Evolutionary conservation across 2,329 filamentous ascomycete genomes (phyloP).

Genomic region (Thelonectria rubi): DNA sequence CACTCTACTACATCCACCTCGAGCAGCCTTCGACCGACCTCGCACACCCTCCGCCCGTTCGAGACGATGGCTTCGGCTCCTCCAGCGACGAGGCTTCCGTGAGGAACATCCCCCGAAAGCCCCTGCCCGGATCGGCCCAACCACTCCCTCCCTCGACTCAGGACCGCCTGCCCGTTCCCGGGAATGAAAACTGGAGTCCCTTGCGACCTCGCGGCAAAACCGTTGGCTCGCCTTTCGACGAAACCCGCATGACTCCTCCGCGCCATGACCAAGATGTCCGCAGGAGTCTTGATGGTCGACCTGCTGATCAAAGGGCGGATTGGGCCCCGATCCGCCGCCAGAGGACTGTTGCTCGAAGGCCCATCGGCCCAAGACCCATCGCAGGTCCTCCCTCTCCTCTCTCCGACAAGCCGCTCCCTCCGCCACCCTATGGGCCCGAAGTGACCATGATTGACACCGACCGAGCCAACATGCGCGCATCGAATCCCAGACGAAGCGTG

Average conservation of each 20-base stretch:
- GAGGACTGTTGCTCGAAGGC: slow-evolving; percentile 37
- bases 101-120: slow-evolving; percentile 62
- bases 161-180: slow-evolving; percentile 33
- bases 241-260: slow-evolving; percentile 19
- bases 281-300: slow-evolving; percentile 18
- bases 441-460: slow-evolving; percentile 25
- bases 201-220: slow-evolving; percentile 33
- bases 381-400: slow-evolving; percentile 17
- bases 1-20: slow-evolving; percentile 91
- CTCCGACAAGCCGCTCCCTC: slow-evolving; percentile 27
- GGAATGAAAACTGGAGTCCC: slow-evolving; percentile 24
- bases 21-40: slow-evolving; percentile 61
- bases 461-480: slow-evolving; percentile 17
- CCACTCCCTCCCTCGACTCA: slow-evolving; percentile 41
- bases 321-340: slow-evolving; percentile 22
- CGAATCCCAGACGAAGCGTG: slow-evolving; percentile 12
- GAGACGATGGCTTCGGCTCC: slow-evolving; percentile 48
- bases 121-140: slow-evolving; percentile 51
- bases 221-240: slow-evolving; percentile 32
- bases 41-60: slow-evolving; percentile 42
- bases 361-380: slow-evolving; percentile 41
- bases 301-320: slow-evolving; percentile 4
- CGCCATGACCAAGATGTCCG: slow-evolving; percentile 23
- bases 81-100: slow-evolving; percentile 56
- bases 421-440: slow-evolving; percentile 17